Percentiles rank a stretch among this genome's conserved stretches.
Conservation (phyloP, 2,329 filamentous ascomycete genomes). For the Colletotrichum tropicicola region DNA sequence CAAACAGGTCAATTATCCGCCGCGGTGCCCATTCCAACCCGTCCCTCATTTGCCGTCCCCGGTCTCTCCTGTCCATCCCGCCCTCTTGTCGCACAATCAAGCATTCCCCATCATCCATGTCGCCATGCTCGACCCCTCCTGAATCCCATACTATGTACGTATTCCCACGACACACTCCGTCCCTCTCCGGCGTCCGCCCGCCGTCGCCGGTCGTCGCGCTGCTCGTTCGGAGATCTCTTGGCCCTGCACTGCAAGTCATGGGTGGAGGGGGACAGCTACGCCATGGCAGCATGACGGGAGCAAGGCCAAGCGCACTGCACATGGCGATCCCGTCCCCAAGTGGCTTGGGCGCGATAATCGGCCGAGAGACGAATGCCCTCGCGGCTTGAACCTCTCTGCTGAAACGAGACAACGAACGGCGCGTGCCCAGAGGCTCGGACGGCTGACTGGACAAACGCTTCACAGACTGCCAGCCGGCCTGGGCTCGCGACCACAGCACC, state of each 20-base stretch:
- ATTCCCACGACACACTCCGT: not conserved
- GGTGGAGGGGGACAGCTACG: not conserved
- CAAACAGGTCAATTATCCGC: conserved; percentile 27
- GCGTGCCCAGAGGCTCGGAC: not conserved
- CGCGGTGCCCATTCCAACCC: not conserved
- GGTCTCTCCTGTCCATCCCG: not conserved
- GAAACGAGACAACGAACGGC: conserved; percentile 8
- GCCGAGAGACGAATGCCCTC: conserved; percentile 17
- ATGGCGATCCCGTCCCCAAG: conserved; percentile 20
- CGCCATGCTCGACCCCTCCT: not conserved
- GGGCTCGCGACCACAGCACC: not conserved
- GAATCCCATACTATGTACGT: not conserved
- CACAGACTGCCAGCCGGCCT: not conserved
- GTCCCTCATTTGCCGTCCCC: not conserved
- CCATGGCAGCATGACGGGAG: not conserved
- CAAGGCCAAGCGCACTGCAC: conserved; percentile 9
- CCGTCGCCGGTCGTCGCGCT: not conserved
- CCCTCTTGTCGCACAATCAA: conserved; percentile 15
- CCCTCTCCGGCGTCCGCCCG: not conserved
- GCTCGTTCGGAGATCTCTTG: conserved; percentile 12
- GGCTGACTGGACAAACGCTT: not conserved
- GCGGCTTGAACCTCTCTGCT: not conserved
- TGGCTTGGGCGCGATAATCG: conserved; percentile 15
- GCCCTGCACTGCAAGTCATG: conserved; percentile 21
- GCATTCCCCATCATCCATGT: conserved; percentile 13